Evolutionary conservation across 306 rosid genomes (phyloP).

Genomic region (Sesbania bispinosa): DNA sequence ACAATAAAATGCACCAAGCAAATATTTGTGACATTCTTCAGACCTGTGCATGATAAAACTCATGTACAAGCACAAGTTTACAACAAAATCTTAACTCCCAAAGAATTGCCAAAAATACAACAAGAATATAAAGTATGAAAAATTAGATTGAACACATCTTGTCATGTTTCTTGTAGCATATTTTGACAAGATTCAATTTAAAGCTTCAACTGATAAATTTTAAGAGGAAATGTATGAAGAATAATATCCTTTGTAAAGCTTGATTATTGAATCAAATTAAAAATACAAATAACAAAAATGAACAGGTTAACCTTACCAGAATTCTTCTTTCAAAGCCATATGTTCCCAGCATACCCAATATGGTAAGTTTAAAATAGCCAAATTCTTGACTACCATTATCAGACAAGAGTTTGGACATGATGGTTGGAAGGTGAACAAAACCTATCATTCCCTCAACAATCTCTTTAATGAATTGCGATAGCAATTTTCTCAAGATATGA

Average conservation of each 20-base stretch:
- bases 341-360: constrained; percentile 93
- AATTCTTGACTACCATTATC: constrained; percentile 92
- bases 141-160: neutral
- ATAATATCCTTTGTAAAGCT: constrained; percentile 14
- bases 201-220: constrained; percentile 10
- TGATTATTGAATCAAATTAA: constrained; percentile 8
- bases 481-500: constrained; percentile 66
- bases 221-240: neutral
- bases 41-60: no score
- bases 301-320: constrained; percentile 55
- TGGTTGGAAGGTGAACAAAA: constrained; percentile 84
- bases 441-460: constrained; percentile 99
- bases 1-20: neutral
- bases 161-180: constrained; percentile 3
- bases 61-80: no score
- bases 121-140: neutral
- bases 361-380: constrained; percentile 90
- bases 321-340: constrained; percentile 97
- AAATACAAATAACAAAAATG: neutral
- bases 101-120: no score
- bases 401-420: constrained; percentile 94
- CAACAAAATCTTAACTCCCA: neutral
- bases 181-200: neutral
- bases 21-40: neutral
- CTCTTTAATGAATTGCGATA: constrained; percentile 83